These are phyloP conservation scores for Boletus sensibilis DNA, from an alignment of 768 basidiomycete genomes.

Conservation along the genomic window DNA sequence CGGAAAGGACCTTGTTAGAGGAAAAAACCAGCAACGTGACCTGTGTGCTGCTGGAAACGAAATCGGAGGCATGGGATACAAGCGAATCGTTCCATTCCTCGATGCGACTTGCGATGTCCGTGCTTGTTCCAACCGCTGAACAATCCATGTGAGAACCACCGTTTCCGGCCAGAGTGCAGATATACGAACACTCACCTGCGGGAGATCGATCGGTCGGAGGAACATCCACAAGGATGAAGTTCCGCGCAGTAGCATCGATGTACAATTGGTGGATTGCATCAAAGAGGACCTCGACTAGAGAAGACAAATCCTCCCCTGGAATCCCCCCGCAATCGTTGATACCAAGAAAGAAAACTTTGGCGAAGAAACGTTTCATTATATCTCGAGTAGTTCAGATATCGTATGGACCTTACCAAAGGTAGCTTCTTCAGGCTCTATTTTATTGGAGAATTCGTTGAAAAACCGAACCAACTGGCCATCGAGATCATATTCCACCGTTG, in stretches of 20 bases:
- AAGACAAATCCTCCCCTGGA: neutral
- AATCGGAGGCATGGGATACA: neutral
- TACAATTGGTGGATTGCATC: conserved; percentile 2
- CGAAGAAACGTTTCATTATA: neutral
- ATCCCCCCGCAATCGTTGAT: conserved; percentile 13
- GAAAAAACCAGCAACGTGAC: conserved; percentile 8
- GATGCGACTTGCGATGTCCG: conserved; percentile 2
- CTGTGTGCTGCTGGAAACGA: neutral
- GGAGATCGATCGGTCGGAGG: conserved; percentile 15
- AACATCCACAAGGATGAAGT: conserved; percentile 16
- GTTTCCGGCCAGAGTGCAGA: neutral
- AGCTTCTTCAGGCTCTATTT: neutral
- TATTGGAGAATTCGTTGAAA: neutral
- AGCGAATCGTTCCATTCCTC: conserved; percentile 6
- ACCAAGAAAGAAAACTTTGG: conserved; percentile 9
- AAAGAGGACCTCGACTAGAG: neutral
- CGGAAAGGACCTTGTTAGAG: conserved; percentile 7
- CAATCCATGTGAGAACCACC: neutral
- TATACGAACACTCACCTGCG: neutral
- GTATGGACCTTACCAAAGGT: conserved; percentile 1
- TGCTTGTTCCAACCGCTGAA: neutral
- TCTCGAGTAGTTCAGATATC: neutral
- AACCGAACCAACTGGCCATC: conserved; percentile 3
- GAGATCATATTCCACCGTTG: conserved; percentile 8
- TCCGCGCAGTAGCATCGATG: neutral